Conservation (phyloP, 352 stramenopile genomes). For the Thalassiosira livingstoniorum region DNA sequence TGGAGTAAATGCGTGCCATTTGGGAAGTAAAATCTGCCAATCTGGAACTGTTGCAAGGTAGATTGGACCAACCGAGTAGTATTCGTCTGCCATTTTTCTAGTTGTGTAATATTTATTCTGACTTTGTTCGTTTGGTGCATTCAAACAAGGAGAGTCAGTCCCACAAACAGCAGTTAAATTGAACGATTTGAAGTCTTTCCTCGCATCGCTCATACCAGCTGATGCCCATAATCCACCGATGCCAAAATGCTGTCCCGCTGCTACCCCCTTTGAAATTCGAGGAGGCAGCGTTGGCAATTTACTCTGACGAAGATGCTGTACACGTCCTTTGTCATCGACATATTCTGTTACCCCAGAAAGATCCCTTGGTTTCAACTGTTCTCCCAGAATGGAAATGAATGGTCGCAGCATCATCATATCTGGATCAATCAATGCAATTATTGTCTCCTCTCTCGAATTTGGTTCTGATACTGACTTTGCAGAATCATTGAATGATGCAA, state of each 20-base stretch:
- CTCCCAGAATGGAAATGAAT: conserved; percentile 44
- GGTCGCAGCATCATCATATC: conserved; percentile 71
- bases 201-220: conserved; percentile 37
- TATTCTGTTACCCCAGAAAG: conserved; percentile 39
- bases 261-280: conserved; percentile 31
- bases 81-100: conserved; percentile 50
- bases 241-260: conserved; percentile 71
- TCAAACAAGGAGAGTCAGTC: conserved; percentile 50
- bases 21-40: conserved; percentile 35
- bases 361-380: not conserved
- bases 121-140: not conserved
- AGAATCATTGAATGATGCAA: too few species aligned
- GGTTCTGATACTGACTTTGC: conserved; percentile 37
- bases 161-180: conserved; percentile 56
- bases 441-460: too few species aligned
- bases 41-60: conserved; percentile 61
- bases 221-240: conserved; percentile 62
- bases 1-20: conserved; percentile 56
- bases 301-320: conserved; percentile 30
- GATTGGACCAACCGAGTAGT: conserved; percentile 65
- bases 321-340: conserved; percentile 27
- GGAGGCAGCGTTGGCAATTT: conserved; percentile 34
- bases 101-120: conserved; percentile 30
- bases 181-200: conserved; percentile 56
- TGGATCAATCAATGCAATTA: conserved; percentile 70